phyloP scores from a whole-genome alignment of 2,329 filamentous ascomycete genomes.

The Thelonectria blattea region DNA sequence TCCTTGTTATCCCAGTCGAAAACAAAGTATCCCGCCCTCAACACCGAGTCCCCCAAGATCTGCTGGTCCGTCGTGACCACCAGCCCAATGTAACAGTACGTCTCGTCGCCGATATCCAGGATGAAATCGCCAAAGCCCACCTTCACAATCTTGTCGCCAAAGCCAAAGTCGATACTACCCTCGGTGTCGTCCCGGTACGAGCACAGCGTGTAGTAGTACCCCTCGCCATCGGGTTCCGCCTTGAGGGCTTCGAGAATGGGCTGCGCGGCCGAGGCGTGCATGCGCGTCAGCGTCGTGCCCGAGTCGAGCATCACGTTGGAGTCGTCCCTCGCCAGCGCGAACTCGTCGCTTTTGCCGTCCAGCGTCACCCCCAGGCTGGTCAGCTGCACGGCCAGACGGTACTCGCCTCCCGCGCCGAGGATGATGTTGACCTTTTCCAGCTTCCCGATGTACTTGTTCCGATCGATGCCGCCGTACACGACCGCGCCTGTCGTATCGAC shows the following conservation, averaged over 20 bases:
- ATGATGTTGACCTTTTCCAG: constrained; percentile 53
- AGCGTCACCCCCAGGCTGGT: constrained; percentile 42
- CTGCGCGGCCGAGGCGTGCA: constrained; percentile 51
- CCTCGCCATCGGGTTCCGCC: constrained; percentile 47
- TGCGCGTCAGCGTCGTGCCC: constrained; percentile 56
- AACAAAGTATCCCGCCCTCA: constrained; percentile 53
- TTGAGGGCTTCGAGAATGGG: constrained; percentile 52
- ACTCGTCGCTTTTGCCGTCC: constrained; percentile 28
- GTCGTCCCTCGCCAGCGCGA: constrained; percentile 40
- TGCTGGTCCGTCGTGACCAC: constrained; percentile 49
- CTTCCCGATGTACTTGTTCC: constrained; percentile 56
- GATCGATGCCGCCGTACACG: constrained; percentile 61
- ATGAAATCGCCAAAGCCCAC: constrained; percentile 58
- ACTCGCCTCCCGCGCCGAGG: constrained; percentile 43
- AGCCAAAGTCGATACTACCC: constrained; percentile 57
- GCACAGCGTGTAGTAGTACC: constrained; percentile 55
- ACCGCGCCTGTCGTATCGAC: constrained; percentile 53
- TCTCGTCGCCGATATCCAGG: constrained; percentile 47
- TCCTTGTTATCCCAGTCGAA: constrained; percentile 53
- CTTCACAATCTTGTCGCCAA: constrained; percentile 48
- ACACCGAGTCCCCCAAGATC: constrained; percentile 51
- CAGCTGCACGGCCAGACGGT: constrained; percentile 45
- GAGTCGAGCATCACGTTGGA: constrained; percentile 57
- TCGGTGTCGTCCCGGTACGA: constrained; percentile 37
- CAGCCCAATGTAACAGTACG: constrained; percentile 51